Base-by-base conservation (phyloP, 179 eudicot species). In the Beta lomatogona region DNA sequence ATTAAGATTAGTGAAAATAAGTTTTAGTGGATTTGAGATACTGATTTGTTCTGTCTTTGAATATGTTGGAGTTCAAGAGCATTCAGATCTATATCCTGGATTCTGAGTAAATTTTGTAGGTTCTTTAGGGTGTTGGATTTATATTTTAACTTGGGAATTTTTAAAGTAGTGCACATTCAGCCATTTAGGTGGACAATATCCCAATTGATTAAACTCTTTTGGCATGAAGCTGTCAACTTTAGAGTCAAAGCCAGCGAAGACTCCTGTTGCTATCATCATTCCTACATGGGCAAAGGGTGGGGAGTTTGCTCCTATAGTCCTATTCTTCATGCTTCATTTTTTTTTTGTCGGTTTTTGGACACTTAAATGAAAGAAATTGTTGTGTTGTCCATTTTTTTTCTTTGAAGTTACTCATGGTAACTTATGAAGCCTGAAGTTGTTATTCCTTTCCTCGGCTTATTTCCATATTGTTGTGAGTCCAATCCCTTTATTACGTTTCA, bases 251-350 rank as follows among this genome's bases (percentile, higher is more conserved):
- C 69, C 87, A 85, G 80, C 84, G 0, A 74, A 46, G 71, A 73
- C 79, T 68, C 79, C 72, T 84, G 82, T 81, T 67, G 87, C 79
- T 73, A 36, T 81, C 82, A 85, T 81, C 78, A 82, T 82, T 85
- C 54, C 61, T 67, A 76, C 79, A 81, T 81, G 41, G 41, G 41
- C 65, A 59, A 22, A 76, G 64, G 79, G 18, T 57, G 60, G 74
- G 78, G 64, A 73, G n/a, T n/a, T 82, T 31, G 22, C n/a, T 64
- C 46, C 57, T 28, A n/a, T 61, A 7, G 1, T 59, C 15, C 31
- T 5, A 36, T 44, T 22, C 25, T 44, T 76, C 46, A 21, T n/a
- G 52, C 52, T 44, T 3, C 2, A 6, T 55, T 11, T 3, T 21
- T n/a, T 8, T 66, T 14, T 14, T 36, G 14, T 15, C 19, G 11